Percentiles rank a stretch among this genome's conserved stretches.
Evolutionary conservation across 2,329 filamentous ascomycete genomes (phyloP).

Genomic region (Macrophomina pseudophaseolina): DNA sequence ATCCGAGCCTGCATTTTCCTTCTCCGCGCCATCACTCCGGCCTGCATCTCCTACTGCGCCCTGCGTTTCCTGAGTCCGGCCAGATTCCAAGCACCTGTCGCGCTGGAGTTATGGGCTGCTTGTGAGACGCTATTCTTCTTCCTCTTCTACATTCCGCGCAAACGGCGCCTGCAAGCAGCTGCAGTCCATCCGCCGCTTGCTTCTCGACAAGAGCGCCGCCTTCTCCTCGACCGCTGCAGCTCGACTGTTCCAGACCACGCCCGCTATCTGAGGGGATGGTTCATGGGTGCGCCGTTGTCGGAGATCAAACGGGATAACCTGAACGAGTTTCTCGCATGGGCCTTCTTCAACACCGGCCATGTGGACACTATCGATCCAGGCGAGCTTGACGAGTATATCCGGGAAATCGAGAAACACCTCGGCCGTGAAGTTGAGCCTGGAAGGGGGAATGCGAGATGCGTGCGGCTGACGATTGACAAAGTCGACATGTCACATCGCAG

Average conservation of each 20-base stretch:
- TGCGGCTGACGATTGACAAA: slow-evolving; percentile 70
- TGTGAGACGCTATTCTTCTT: slow-evolving; percentile 63
- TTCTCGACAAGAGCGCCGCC: slow-evolving; percentile 55
- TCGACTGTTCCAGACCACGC: slow-evolving; percentile 61
- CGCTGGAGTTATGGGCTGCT: slow-evolving; percentile 52
- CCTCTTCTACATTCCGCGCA: slow-evolving; percentile 59
- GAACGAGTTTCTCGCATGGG: slow-evolving; percentile 70
- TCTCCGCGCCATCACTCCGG: slow-evolving; percentile 56
- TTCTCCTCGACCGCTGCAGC: slow-evolving; percentile 63
- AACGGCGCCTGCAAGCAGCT: slow-evolving; percentile 56
- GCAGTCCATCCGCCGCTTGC: slow-evolving; percentile 57
- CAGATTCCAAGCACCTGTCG: slow-evolving; percentile 35
- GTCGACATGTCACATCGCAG: slow-evolving; percentile 66
- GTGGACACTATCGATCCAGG: slow-evolving; percentile 50
- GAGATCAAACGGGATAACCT: slow-evolving; percentile 72
- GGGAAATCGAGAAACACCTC: slow-evolving; percentile 58
- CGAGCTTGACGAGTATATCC: slow-evolving; percentile 62
- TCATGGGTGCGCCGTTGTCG: slow-evolving; percentile 61
- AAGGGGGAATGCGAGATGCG: slow-evolving; percentile 58
- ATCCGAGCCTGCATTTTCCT: slow-evolving; percentile 56
- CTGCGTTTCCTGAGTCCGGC: slow-evolving; percentile 41
- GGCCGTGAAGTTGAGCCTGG: slow-evolving; percentile 60
- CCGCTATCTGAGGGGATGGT: slow-evolving; percentile 68
- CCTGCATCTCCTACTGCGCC: slow-evolving; percentile 55
- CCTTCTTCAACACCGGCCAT: slow-evolving; percentile 63